phyloP scores from a whole-genome alignment of 305 asterid species.

The Rubia peregrina region DNA sequence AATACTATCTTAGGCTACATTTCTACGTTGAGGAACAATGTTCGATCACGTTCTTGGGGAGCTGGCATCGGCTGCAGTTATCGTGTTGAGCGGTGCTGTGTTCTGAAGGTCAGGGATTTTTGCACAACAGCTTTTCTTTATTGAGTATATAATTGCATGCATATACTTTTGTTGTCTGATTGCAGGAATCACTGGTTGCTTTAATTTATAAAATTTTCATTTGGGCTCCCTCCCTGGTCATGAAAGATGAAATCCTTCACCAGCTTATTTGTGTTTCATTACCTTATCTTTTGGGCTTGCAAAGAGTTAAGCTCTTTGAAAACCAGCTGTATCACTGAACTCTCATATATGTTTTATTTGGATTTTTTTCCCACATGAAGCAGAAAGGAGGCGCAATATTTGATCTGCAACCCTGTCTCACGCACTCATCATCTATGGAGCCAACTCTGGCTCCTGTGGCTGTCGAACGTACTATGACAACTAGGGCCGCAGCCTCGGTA shows the following conservation, averaged over 20 bases:
- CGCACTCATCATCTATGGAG: conserved; percentile 93
- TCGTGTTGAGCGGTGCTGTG: conserved; percentile 82
- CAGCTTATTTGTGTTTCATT: not conserved
- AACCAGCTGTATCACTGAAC: not conserved
- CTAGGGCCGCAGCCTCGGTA: conserved; percentile 99
- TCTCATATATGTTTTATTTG: not conserved
- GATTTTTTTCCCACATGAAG: conserved; percentile 9
- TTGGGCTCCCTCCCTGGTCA: not conserved
- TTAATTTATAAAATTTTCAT: not conserved
- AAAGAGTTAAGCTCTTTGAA: not conserved
- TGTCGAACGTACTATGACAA: conserved; percentile 96
- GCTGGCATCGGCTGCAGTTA: conserved; percentile 93
- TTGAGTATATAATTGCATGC: not conserved
- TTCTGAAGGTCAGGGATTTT: conserved; percentile 56
- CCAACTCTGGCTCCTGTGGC: conserved; percentile 98
- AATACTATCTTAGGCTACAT: conserved; percentile 51
- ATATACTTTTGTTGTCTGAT: not conserved
- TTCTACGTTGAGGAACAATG: conserved; percentile 87
- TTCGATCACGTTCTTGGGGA: conserved; percentile 98
- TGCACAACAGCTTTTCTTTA: not conserved
- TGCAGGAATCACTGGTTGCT: no score
- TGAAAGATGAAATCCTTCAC: conserved; percentile 1
- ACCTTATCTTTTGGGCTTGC: not conserved
- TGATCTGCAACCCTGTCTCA: conserved; percentile 89
- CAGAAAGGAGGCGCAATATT: conserved; percentile 91